Conservation (phyloP, 495 filamentous ascomycete genomes). For the Astrothelium macrocarpum region DNA sequence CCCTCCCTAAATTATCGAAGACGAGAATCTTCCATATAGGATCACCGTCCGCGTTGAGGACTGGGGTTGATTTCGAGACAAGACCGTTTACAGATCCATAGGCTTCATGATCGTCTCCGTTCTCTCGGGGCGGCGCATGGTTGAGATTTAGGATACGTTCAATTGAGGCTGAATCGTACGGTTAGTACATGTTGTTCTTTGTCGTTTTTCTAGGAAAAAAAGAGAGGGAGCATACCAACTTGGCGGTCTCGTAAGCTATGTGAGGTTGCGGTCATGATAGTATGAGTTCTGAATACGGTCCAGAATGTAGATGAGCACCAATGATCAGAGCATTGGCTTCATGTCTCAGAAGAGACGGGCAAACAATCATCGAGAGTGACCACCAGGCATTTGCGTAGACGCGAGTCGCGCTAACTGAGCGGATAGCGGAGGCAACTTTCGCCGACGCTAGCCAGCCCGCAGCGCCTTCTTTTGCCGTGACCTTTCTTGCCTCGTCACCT, state of each 20-base stretch:
- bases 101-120: constrained; percentile 48
- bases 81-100: constrained; percentile 45
- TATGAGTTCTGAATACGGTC: not conserved
- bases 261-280: constrained; percentile 59
- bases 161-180: constrained; percentile 59
- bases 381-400: too few species aligned
- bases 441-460: not conserved
- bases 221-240: constrained; percentile 60
- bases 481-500: not conserved
- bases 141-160: constrained; percentile 96
- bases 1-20: constrained; percentile 59
- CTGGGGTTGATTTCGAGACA: constrained; percentile 60
- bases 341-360: constrained; percentile 2
- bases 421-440: not conserved
- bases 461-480: not conserved
- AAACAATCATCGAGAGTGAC: too few species aligned
- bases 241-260: constrained; percentile 89
- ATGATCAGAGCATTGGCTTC: not conserved
- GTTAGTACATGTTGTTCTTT: constrained; percentile 23
- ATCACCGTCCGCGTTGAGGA: constrained; percentile 80
- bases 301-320: not conserved
- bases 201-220: too few species aligned
- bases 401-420: not conserved
- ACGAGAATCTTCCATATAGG: constrained; percentile 67
- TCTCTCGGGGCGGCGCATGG: constrained; percentile 50